Percentiles rank a stretch among this genome's conserved stretches.
phyloP scores from a whole-genome alignment of 2,329 filamentous ascomycete genomes.

The Arthrobotrys sinensis region DNA sequence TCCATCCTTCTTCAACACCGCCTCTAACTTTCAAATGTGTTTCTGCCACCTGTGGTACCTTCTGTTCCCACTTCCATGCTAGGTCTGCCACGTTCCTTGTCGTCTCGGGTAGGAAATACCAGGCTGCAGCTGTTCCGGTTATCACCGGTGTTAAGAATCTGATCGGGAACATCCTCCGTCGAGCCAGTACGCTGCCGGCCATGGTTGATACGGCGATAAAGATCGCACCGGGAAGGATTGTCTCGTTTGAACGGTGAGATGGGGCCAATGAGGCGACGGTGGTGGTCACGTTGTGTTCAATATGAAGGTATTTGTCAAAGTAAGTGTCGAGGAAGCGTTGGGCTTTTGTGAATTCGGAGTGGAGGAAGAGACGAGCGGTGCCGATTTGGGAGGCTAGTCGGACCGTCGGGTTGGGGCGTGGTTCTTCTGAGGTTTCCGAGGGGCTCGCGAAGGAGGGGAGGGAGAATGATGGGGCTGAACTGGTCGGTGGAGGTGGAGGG shows the following conservation, averaged over 20 bases:
- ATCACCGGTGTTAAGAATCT: conserved; percentile 82
- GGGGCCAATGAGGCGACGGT: conserved; percentile 92
- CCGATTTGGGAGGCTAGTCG: conserved; percentile 87
- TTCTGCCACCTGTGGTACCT: conserved; percentile 84
- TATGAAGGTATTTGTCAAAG: conserved; percentile 83
- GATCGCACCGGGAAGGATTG: conserved; percentile 87
- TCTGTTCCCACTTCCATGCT: conserved; percentile 93
- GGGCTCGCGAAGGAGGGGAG: conserved; percentile 21
- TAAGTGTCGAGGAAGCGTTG: conserved; percentile 87
- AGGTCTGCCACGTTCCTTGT: conserved; percentile 90
- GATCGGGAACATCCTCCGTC: conserved; percentile 88
- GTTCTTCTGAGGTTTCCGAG: conserved; percentile 61
- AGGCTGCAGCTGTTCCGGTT: conserved; percentile 85
- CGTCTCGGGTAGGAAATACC: conserved; percentile 87
- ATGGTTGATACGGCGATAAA: conserved; percentile 96
- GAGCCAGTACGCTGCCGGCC: conserved; percentile 91
- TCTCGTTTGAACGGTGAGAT: conserved; percentile 85
- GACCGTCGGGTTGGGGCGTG: conserved; percentile 85
- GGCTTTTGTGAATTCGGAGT: conserved; percentile 79
- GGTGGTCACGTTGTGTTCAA: conserved; percentile 90
- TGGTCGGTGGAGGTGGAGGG: conserved; percentile 65
- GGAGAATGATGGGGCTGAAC: conserved; percentile 47
- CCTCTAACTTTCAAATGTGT: conserved; percentile 82
- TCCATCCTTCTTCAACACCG: conserved; percentile 78
- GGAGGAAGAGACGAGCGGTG: conserved; percentile 82